Evolutionary conservation across 202 grass and related monocot genomes (phyloP).

Genomic region (Carex sylvatica): DNA sequence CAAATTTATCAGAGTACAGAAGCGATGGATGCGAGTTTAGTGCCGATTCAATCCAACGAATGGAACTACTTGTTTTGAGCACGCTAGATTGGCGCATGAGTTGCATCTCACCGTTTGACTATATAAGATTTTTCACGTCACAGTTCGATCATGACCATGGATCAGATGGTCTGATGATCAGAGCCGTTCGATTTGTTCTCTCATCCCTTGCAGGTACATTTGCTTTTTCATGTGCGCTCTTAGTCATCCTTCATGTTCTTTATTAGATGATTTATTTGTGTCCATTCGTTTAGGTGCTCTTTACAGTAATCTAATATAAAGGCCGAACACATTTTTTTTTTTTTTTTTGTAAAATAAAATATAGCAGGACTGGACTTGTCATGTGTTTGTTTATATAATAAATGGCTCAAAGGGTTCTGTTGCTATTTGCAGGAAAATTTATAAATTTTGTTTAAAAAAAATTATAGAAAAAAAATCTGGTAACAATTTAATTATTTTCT

Average conservation of each 20-base stretch:
- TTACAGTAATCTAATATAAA: background rate
- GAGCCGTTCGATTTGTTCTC: slow-evolving; percentile 42
- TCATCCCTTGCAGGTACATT: slow-evolving; percentile 40
- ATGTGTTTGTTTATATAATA: background rate
- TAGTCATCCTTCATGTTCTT: background rate
- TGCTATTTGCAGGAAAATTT: background rate
- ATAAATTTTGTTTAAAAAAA: background rate
- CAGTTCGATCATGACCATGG: slow-evolving; percentile 22
- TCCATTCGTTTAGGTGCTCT: background rate
- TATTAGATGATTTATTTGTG: background rate
- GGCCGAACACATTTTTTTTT: background rate
- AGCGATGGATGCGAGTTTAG: slow-evolving; percentile 53
- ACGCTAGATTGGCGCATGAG: slow-evolving; percentile 72
- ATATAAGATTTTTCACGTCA: slow-evolving; percentile 56
- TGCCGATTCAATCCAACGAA: slow-evolving; percentile 43
- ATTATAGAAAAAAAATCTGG: background rate
- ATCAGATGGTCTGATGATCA: slow-evolving; percentile 15
- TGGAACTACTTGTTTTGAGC: slow-evolving; percentile 78
- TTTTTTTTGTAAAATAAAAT: background rate
- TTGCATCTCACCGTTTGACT: slow-evolving; percentile 65
- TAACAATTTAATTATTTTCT: background rate
- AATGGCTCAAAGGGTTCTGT: background rate
- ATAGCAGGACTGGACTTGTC: background rate
- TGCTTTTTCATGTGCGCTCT: slow-evolving; percentile 8
- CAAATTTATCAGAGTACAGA: slow-evolving; percentile 49